Conservation (phyloP, 768 basidiomycete species). For the Amanita fuliginea region DNA sequence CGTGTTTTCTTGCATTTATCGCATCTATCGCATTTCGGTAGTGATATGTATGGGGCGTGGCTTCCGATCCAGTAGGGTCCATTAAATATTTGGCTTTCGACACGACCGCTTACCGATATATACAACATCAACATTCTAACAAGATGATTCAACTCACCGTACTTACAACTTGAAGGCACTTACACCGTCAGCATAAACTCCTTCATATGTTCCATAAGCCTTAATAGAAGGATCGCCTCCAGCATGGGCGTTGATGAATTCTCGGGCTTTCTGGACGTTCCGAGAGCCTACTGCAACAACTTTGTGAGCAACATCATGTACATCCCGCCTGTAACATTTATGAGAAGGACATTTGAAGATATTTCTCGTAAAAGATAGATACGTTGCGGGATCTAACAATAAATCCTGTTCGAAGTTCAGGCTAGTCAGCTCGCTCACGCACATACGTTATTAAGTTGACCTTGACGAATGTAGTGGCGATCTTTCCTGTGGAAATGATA, state of each 20-base stretch:
- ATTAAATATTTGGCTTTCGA: neutral
- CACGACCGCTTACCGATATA: constrained; percentile 47
- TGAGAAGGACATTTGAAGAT: neutral
- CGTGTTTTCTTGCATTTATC: constrained; percentile 71
- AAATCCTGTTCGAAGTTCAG: constrained; percentile 42
- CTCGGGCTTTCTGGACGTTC: constrained; percentile 50
- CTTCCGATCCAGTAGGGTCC: constrained; percentile 19
- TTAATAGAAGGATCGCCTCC: constrained; percentile 43
- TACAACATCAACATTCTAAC: constrained; percentile 61
- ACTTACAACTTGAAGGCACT: constrained; percentile 9
- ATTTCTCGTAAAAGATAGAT: constrained; percentile 2
- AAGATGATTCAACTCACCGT: neutral
- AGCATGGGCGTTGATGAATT: constrained; percentile 49
- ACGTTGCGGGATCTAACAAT: constrained; percentile 66
- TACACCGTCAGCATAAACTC: constrained; percentile 63
- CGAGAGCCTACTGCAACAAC: constrained; percentile 73
- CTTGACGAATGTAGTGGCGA: constrained; percentile 58
- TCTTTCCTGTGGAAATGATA: constrained; percentile 74
- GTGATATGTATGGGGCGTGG: constrained; percentile 80
- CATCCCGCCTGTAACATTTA: constrained; percentile 25
- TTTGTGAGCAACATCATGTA: constrained; percentile 57
- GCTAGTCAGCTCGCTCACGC: neutral
- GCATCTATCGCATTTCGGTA: constrained; percentile 68
- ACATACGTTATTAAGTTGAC: constrained; percentile 19
- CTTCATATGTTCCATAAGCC: constrained; percentile 63